Evolutionary conservation across 2,329 filamentous ascomycete genomes (phyloP).

Genomic region (Hymenoscyphus salicellus): DNA sequence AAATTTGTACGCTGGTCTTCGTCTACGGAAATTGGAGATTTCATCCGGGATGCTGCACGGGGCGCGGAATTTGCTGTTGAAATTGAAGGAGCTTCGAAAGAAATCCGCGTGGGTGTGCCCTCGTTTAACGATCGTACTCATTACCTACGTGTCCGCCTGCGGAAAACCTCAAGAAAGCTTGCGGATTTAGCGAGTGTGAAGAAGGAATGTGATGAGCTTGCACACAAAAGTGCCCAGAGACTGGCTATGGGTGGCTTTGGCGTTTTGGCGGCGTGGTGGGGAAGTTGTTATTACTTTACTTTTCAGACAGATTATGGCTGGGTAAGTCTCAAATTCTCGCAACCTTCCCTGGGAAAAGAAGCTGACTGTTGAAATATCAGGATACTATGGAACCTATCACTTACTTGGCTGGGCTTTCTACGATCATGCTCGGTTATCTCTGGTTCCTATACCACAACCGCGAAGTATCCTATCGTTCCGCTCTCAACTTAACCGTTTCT

Average conservation of each 20-base stretch:
- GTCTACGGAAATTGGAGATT: constrained; percentile 88
- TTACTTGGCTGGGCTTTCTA: constrained; percentile 81
- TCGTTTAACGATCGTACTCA: constrained; percentile 89
- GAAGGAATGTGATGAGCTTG: constrained; percentile 73
- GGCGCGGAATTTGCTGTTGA: constrained; percentile 81
- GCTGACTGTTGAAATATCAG: not conserved
- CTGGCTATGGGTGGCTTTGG: constrained; percentile 78
- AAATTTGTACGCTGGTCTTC: constrained; percentile 85
- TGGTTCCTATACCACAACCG: constrained; percentile 94
- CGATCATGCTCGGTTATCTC: constrained; percentile 83
- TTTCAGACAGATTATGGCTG: constrained; percentile 76
- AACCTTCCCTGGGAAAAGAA: not conserved
- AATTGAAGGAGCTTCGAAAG: constrained; percentile 66
- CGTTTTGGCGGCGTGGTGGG: constrained; percentile 67
- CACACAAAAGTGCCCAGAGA: constrained; percentile 72
- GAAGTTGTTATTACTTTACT: constrained; percentile 67
- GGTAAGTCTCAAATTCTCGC: constrained; percentile 35
- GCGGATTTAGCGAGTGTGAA: constrained; percentile 71
- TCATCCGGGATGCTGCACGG: constrained; percentile 83
- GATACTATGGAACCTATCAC: constrained; percentile 75
- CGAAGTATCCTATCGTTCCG: constrained; percentile 81
- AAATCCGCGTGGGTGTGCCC: constrained; percentile 77
- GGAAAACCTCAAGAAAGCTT: constrained; percentile 68
- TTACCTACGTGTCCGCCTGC: constrained; percentile 74
- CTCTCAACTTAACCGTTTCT: constrained; percentile 82